Conservation (phyloP, 2,329 filamentous ascomycete species). For the Capronia epimyces region DNA sequence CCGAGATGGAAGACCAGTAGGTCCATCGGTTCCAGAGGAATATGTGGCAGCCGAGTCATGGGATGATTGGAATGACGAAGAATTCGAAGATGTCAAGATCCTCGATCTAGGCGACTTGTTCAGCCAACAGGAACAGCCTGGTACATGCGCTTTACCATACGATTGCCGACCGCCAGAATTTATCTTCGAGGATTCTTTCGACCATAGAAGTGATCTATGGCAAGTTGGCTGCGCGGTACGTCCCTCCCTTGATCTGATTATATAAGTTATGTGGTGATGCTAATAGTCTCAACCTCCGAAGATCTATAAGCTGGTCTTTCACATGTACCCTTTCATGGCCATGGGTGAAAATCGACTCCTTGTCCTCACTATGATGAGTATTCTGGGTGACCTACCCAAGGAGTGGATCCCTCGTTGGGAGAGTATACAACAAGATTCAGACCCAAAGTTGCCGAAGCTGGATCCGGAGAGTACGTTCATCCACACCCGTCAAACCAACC, state of each 20-base stretch:
- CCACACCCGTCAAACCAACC: background rate
- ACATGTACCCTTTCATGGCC: background rate
- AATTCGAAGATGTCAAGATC: slow-evolving; percentile 11
- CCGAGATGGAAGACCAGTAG: slow-evolving; percentile 7
- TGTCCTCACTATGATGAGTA: background rate
- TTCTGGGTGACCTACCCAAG: background rate
- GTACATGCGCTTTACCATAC: slow-evolving; percentile 8
- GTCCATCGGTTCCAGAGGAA: slow-evolving; percentile 11
- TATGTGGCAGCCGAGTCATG: slow-evolving; percentile 9
- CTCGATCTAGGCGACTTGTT: slow-evolving; percentile 19
- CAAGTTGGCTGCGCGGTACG: slow-evolving; percentile 15
- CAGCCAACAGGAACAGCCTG: slow-evolving; percentile 2
- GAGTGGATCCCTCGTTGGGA: slow-evolving; percentile 1
- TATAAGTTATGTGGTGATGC: background rate
- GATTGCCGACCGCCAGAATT: slow-evolving; percentile 19
- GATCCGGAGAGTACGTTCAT: background rate
- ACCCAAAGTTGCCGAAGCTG: background rate
- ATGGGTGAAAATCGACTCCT: background rate
- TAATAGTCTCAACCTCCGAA: background rate
- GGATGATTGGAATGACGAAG: slow-evolving; percentile 1
- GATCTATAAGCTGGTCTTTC: background rate
- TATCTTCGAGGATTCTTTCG: slow-evolving; percentile 12
- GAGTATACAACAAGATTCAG: background rate
- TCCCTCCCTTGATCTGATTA: background rate
- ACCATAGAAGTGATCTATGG: slow-evolving; percentile 18